Conservation (phyloP, 2,329 filamentous ascomycete species). For the Scopulariopsis brevicaulis region DNA sequence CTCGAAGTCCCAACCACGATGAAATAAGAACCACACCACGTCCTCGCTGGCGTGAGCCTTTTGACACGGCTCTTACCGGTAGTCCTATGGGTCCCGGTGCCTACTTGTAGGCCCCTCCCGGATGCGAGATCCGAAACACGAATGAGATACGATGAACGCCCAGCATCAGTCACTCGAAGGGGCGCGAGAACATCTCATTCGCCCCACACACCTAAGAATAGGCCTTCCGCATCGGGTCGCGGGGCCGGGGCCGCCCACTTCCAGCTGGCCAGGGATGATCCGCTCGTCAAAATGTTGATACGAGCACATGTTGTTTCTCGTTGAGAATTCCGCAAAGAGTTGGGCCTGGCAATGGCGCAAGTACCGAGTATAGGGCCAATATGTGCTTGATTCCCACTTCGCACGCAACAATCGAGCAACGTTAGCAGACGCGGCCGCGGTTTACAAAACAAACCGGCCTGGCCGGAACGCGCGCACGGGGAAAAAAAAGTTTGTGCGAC, state of each 20-base stretch:
- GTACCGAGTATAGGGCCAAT: not conserved
- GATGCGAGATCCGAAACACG: not conserved
- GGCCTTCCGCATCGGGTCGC: not conserved
- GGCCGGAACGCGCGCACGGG: not conserved
- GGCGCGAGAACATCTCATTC: not conserved
- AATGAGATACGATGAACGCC: not conserved
- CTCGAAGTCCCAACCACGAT: no score
- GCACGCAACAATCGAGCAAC: no score
- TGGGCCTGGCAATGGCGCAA: not conserved
- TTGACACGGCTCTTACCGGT: not conserved
- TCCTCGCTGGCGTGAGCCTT: not conserved
- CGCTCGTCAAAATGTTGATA: not conserved
- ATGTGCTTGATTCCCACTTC: no score
- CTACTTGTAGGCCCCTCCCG: not conserved
- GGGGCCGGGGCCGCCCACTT: not conserved
- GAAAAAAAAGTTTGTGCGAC: not conserved
- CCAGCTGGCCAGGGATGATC: not conserved
- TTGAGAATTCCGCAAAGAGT: no score
- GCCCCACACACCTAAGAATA: not conserved
- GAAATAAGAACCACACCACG: no score
- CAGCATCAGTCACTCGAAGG: not conserved
- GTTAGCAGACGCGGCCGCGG: not conserved
- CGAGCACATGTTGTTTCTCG: not conserved
- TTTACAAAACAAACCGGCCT: not conserved
- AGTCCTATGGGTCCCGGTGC: not conserved